Conservation (phyloP, 2,329 filamentous ascomycete species). For the Tolypocladium inflatum region DNA sequence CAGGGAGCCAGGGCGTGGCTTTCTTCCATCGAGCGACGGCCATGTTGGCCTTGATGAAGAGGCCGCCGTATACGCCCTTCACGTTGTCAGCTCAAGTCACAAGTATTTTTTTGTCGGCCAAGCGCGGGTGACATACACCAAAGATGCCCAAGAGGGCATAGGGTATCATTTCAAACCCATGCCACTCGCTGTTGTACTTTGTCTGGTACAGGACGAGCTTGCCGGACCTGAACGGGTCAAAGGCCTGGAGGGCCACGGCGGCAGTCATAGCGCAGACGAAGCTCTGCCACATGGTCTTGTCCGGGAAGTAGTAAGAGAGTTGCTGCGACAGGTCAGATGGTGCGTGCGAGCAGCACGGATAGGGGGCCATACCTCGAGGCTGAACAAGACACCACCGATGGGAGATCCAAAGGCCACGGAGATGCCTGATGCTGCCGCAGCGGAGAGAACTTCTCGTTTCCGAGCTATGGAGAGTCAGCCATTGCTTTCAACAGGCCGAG, state of each 20-base stretch:
- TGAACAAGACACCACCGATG: slow-evolving; percentile 90
- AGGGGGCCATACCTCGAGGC: slow-evolving; percentile 57
- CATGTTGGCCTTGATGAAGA: slow-evolving; percentile 96
- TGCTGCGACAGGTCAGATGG: slow-evolving; percentile 40
- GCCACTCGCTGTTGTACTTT: slow-evolving; percentile 84
- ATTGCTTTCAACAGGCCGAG: background rate
- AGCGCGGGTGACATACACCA: slow-evolving; percentile 39
- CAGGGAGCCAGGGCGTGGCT: slow-evolving; percentile 52
- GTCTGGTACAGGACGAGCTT: slow-evolving; percentile 96
- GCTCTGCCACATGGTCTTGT: slow-evolving; percentile 99
- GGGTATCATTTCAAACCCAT: slow-evolving; percentile 85
- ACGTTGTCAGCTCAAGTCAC: slow-evolving; percentile 4
- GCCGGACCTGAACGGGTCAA: slow-evolving; percentile 90
- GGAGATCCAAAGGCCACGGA: slow-evolving; percentile 91
- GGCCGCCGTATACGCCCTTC: slow-evolving; percentile 79
- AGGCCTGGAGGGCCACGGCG: slow-evolving; percentile 81
- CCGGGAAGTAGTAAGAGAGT: slow-evolving; percentile 93
- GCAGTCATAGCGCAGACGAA: slow-evolving; percentile 99
- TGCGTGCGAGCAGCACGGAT: too few relatives aligned
- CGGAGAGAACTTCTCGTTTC: slow-evolving; percentile 87
- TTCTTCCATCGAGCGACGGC: slow-evolving; percentile 73
- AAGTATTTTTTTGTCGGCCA: too few relatives aligned
- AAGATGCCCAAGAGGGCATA: slow-evolving; percentile 80
- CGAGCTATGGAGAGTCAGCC: slow-evolving; percentile 47
- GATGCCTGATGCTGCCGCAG: slow-evolving; percentile 84